Base-by-base conservation (phyloP, 2,329 filamentous ascomycete species). In the Colletotrichum incanum region DNA sequence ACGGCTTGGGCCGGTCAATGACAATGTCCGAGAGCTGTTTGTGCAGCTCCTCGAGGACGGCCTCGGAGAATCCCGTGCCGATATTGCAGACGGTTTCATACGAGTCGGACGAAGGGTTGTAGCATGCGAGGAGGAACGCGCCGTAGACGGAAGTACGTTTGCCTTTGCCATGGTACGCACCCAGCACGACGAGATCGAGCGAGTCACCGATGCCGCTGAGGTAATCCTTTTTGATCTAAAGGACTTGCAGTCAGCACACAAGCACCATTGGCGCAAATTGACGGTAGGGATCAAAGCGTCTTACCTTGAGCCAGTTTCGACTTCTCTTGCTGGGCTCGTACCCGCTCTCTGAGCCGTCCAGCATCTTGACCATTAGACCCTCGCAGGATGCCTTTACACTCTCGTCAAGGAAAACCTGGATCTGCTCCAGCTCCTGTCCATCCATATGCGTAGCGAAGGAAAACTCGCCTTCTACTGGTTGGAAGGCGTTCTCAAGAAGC, bases 71-170 rank as follows among this genome's bases (percentile, higher is more conserved):
- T 2, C 96, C 96, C 0, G 96, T 99, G 76, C 96, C 96, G 77
- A 99, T 98, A 82, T 99, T 99, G 89, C 96, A 99, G 2, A 99
- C 92, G 0, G 95, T 97, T 83, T 99, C 96, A 84, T 97, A 99
- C 1, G 87, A 91, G 73, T 99, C 94, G 1, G 88, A 90, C 62
- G 83, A 86, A 0, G 93, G 85, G 81, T 98, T 98, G 86, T 97
- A 97, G 82, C 96, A 98, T 7, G 96, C 96, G 5, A 99, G 90
- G 20, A 98, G 88, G 87, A 99, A 99, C 8, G 96, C 95, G 70
- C 96, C 96, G 80, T 98, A 99, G 70, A 97, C 94, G 0, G 93
- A 96, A 0, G 96, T 98, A 72, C 96, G 94, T 85, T 98, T 99
- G 76, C 96, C 96, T 80, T 93, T 95, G 78, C 96, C 96, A 82